phyloP scores from a whole-genome alignment of 2,329 filamentous ascomycete species.

The Lasiodiplodia citricola region DNA sequence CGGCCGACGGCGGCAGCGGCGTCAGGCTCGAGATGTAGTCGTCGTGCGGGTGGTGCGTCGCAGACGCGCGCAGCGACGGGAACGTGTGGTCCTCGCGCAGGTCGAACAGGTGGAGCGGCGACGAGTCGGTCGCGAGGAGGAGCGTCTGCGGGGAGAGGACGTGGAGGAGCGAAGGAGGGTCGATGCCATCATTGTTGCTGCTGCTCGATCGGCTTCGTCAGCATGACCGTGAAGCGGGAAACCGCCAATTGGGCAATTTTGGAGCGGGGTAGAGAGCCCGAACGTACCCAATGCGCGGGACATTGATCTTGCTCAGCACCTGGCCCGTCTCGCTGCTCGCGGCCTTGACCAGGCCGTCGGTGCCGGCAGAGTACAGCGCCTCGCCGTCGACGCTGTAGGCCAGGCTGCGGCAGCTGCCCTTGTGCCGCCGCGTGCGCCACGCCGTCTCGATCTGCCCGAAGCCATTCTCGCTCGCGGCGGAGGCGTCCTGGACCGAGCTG shows the following conservation, averaged over 20 bases:
- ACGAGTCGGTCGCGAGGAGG: slow-evolving; percentile 88
- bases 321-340: slow-evolving; percentile 64
- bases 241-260: not conserved
- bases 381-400: slow-evolving; percentile 80
- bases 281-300: slow-evolving; percentile 61
- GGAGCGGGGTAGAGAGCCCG: not conserved
- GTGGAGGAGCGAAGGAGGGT: slow-evolving; percentile 81
- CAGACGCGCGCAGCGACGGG: slow-evolving; percentile 66
- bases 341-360: slow-evolving; percentile 67
- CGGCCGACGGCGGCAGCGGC: slow-evolving; percentile 76
- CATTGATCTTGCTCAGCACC: slow-evolving; percentile 80
- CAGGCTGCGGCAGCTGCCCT: slow-evolving; percentile 87
- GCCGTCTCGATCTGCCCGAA: slow-evolving; percentile 78
- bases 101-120: slow-evolving; percentile 86
- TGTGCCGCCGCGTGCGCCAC: slow-evolving; percentile 89
- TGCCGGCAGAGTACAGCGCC: slow-evolving; percentile 65
- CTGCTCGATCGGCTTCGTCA: not conserved
- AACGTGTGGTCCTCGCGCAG: slow-evolving; percentile 64
- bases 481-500: slow-evolving; percentile 52
- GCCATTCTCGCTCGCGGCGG: slow-evolving; percentile 61
- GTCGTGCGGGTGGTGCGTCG: slow-evolving; percentile 84
- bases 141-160: slow-evolving; percentile 86
- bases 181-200: slow-evolving; percentile 53
- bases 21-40: slow-evolving; percentile 92
- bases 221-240: not conserved